Base-by-base conservation (phyloP, 23 red algal genomes). In the Cyanidium caldarium region DNA sequence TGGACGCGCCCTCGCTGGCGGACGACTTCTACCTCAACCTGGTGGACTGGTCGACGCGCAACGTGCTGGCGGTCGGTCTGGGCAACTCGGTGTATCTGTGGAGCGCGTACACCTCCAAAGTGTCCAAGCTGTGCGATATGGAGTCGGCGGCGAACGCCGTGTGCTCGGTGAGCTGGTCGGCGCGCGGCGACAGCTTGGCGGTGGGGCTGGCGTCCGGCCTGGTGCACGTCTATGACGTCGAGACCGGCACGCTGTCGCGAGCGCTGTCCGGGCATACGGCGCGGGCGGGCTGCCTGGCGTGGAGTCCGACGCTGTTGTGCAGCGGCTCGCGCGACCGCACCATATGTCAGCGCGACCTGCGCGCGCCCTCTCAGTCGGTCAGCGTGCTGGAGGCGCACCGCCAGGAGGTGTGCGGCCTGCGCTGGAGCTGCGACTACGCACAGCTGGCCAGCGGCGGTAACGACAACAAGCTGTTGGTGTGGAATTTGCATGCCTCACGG, bases 21-120 rank as follows among this genome's bases (percentile, higher is more conserved):
- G 90, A 95, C 45, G 90, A 95, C 76, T 95, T 95, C 65, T 95
- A 95, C 46, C 68, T 87, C 37, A 87, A 95, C 71, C 68, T 95
- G 35, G 44, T 95, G 26, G 90, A 95, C 73, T 95, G 90, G 90
- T 73, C 73, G 34, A 70, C 74, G 16, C 44, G 67, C 3, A 95
- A 95, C 42, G 77, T 87, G 36, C 65, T 95, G 20, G 82, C 90
- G 3, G 80, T 95, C 44, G 90, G 83, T 35, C 65, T 95, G 37
- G 83, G 80, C 36, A 58, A 46, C n/a, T 70, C 72, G 35, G 90
- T 95, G 0, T 95, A 95, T 65, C 78, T 95, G 33, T 95, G 90
- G 90, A 80, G 68, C 21, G 88, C 88, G 12, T 43, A 67, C 40
- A 94, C 67, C 2, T 77, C 70, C 57, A 73, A 78, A 26, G 87